Percentiles rank a stretch among this genome's conserved stretches.
Evolutionary conservation across 2,329 filamentous ascomycete species (phyloP).

Genomic region (Calonectria pseudoturangicola): DNA sequence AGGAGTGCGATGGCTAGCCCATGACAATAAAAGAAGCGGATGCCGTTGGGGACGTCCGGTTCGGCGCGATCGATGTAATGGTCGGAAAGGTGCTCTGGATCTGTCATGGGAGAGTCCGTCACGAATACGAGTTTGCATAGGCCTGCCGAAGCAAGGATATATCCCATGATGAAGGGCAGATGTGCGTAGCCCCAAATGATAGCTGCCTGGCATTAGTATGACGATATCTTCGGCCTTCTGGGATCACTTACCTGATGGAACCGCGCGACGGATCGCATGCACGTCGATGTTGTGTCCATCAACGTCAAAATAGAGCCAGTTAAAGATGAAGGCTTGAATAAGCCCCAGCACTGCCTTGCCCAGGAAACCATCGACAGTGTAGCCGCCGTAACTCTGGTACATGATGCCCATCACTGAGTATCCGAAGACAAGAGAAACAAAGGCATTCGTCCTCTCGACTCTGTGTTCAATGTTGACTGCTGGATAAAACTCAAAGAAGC

Average conservation of each 20-base stretch:
- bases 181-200: constrained; percentile 74
- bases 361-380: constrained; percentile 73
- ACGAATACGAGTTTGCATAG: constrained; percentile 76
- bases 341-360: constrained; percentile 77
- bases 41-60: constrained; percentile 68
- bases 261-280: constrained; percentile 76
- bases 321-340: constrained; percentile 75
- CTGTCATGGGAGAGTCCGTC: constrained; percentile 70
- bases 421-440: constrained; percentile 79
- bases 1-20: constrained; percentile 74
- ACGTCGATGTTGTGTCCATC: constrained; percentile 73
- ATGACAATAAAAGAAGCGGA: constrained; percentile 79
- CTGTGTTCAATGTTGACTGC: constrained; percentile 80
- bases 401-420: constrained; percentile 78
- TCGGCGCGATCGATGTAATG: constrained; percentile 70
- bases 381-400: constrained; percentile 70
- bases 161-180: constrained; percentile 78
- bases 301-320: constrained; percentile 80
- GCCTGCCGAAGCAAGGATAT: constrained; percentile 75
- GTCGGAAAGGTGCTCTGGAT: constrained; percentile 69
- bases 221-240: not conserved
- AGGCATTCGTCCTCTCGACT: constrained; percentile 78
- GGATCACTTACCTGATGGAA: constrained; percentile 61
- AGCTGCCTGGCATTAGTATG: constrained; percentile 57
- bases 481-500: constrained; percentile 75